Base-by-base conservation (phyloP, 1,284 basidiomycete species). In the Coniferiporia weirii region DNA sequence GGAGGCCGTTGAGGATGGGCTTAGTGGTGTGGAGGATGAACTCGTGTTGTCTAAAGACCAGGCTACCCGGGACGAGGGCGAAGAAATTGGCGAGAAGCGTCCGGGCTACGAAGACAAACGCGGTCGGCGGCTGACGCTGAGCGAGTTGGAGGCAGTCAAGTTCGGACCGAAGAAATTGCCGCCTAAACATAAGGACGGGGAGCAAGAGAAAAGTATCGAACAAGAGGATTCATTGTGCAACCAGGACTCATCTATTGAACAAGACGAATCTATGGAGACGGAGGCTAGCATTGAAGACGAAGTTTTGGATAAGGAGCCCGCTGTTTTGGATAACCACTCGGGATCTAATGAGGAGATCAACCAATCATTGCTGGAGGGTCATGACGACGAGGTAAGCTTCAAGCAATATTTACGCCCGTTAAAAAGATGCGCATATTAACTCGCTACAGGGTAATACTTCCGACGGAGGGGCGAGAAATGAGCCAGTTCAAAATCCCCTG, bases 1-100 rank as follows among this genome's bases (percentile, higher is more conserved):
- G 36, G 79, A 75, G 13, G 65, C 45, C 7, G 17, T 84, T 4
- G 75, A 74, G 40, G 52, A 47, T 40, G 35, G 22, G 2, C 52
- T 36, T 35, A 20, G 43, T 8, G 44, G 34, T 38, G 44, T 19
- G 15, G 35, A 50, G 32, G 20, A 15, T 43, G 19, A n/a, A 38
- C 38, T 3, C 8, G 38, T 12, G 15, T 5, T 9, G 38, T 15
- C 12, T 40, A 40, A 15, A 40, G 15, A 40, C 38, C 38, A 40
- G 38, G 50, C 4, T 17, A 34, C 32, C 43, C 45, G 12, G 49
- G 44, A 36, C 27, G 40, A 38, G 36, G 34, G n/a, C 7, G 44
- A 50, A 34, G 49, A 32, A 10, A 50, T 38, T 9, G 48, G 34
- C 19, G 40, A 38, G 20, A 15, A 35, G 20, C 48, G 43, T 35